Base-by-base conservation (phyloP, 768 basidiomycete species). In the Amanita pseudoporphyria region DNA sequence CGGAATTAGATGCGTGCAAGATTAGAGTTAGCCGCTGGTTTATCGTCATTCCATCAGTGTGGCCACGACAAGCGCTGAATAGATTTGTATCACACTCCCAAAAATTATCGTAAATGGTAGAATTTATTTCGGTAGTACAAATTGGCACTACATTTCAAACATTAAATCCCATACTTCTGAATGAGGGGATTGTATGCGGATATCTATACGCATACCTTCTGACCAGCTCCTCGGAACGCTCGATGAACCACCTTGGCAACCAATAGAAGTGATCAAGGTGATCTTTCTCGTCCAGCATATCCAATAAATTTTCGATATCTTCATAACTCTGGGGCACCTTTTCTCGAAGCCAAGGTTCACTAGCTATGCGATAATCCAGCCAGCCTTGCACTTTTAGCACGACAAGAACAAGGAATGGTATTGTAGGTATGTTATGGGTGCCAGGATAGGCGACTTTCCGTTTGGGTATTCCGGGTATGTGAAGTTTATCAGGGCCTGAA, bases 371-470 rank as follows among this genome's bases (percentile, higher is more conserved):
- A 21, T 40, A 19, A 19, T 40, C n/a, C 9, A 6, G 14, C 38
- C 38, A 40, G 19, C 38, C 38, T 19, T 40, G 38, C 14, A 36
- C 12, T 36, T 13, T 36, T 28, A 68, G 53, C 12, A 67, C 53
- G 3, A 68, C 55, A 7, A 67, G 49, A 3, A 59, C 56, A 12
- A 64, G 51, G 47, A 68, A 58, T 0, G 65, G 66, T 53, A 64
- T 60, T 1, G 71, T 55, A 0, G 71, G 47, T 53, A 52, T 18
- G 16, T 32, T 19, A 16, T 30, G 6, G 6, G 56, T 33, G 1
- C 51, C 43, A 13, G 53, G 53, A 51, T 51, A 54, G 3, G 36
- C 42, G 46, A 69, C 61, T 3, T 47, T 18, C 1, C 47, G 38
- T 0, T 42, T 16, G 10, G 66, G 62, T 5, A 68, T 56, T 18